Evolutionary conservation across 2,329 filamentous ascomycete species (phyloP).

Genomic region (Periconia macrospinosa): DNA sequence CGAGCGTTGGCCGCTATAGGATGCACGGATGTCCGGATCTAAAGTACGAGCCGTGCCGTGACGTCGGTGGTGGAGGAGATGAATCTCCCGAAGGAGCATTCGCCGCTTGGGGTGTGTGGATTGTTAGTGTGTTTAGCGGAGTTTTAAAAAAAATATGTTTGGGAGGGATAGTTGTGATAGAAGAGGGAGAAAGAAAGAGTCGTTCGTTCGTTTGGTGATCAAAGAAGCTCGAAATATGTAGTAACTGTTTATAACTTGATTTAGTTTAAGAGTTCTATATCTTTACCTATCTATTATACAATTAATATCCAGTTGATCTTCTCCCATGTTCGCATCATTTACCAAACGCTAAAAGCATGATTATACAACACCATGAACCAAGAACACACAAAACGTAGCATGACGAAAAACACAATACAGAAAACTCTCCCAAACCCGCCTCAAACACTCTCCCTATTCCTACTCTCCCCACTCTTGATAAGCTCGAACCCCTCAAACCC

Average conservation of each 20-base stretch:
- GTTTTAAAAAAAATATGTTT: not conserved
- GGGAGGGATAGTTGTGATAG: not conserved
- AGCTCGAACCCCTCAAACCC: conserved; percentile 10
- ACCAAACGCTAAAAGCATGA: not conserved
- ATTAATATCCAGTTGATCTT: too few relatives aligned
- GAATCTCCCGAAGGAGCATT: not conserved
- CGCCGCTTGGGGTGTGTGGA: not conserved
- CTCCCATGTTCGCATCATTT: not conserved
- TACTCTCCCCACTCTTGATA: not conserved
- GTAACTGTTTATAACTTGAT: too few relatives aligned
- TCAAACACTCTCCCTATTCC: not conserved
- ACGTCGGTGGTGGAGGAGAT: not conserved
- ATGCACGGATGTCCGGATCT: not conserved
- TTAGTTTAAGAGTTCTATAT: too few relatives aligned
- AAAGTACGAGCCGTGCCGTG: not conserved
- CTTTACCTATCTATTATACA: too few relatives aligned
- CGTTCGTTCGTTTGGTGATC: not conserved
- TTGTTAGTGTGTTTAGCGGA: not conserved
- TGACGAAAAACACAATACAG: too few relatives aligned
- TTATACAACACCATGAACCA: too few relatives aligned
- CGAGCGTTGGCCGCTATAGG: not conserved
- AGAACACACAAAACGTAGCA: too few relatives aligned
- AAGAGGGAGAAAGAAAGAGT: not conserved
- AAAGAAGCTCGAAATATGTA: too few relatives aligned
- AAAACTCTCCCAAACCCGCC: not conserved